phyloP scores from a whole-genome alignment of 192 early-diverging fungal species.

The Rhizophagus sp. region DNA sequence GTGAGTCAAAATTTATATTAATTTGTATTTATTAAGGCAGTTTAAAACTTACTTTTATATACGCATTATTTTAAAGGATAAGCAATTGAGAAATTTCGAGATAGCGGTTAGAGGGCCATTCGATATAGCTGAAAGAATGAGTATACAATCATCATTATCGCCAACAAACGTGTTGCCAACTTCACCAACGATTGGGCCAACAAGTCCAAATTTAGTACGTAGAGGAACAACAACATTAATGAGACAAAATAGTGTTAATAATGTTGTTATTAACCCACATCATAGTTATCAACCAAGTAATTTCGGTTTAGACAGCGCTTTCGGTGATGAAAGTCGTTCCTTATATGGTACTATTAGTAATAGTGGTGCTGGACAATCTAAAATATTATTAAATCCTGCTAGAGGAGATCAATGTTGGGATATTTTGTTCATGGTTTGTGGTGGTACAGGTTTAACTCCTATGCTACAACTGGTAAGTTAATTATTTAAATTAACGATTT shows the following conservation, averaged over 20 bases:
- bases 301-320: background rate
- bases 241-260: background rate
- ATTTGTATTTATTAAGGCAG: background rate
- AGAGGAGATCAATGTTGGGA: constrained; percentile 26
- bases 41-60: background rate
- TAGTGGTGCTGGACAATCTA: background rate
- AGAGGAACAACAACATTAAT: background rate
- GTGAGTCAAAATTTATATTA: background rate
- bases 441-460: constrained; percentile 91
- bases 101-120: constrained; percentile 25
- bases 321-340: background rate
- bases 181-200: background rate
- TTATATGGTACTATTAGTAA: background rate
- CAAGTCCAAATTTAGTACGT: background rate
- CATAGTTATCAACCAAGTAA: background rate
- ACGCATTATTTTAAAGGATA: background rate
- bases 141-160: background rate
- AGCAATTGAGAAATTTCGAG: constrained; percentile 19
- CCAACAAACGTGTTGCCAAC: background rate
- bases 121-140: constrained; percentile 23
- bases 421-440: constrained; percentile 74
- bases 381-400: constrained; percentile 17
- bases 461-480: constrained; percentile 67
- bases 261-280: background rate
- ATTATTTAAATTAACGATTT: background rate